Evolutionary conservation across 169 alveolate species (phyloP), one percentile per base, ranked within the genome.

Genomic region (Plasmodium vivax): DNA sequence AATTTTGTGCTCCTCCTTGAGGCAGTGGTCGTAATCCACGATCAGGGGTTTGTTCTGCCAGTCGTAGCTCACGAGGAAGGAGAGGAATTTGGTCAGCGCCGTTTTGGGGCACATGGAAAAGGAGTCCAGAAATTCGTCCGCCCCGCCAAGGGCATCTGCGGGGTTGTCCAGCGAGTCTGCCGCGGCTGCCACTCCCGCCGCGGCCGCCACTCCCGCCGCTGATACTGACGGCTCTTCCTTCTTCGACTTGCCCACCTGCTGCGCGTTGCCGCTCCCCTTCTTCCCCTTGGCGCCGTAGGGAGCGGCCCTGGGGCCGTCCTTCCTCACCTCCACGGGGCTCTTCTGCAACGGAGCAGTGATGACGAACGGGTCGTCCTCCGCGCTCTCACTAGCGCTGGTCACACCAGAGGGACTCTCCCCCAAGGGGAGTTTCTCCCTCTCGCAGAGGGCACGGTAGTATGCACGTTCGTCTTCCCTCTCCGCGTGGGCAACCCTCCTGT

Each of bases 41-140:
- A 85, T 85, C 1, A 85, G 51, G 3, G 93, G 93, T 16, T 32
- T 85, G 41, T 45, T 85, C 14, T n/a, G 0, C 93, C 93, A 85
- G 47, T 85, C 93, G 43, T 74, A 68, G 41, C 38, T 85, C 3
- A 75, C 30, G 38, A 85, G 23, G 62, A 85, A 85, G 32, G 43
- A 74, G 58, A 85, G 51, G 16, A 85, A 85, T 73, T 41, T 85
- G 1, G 36, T 51, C n/a, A 85, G 58, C 47, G 80, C 58, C 27
- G n/a, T 74, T 47, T 85, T 74, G 30, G 93, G 80, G 10, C 85
- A 85, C 47, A 85, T 73, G 10, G 93, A 85, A 32, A 85, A 85
- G 23, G 47, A 73, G 7, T 85, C 85, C n/a, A 85, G 47, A 41
- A 43, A 47, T 7, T 14, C 51, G 27, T 85, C 93, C n/a, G 41